These are phyloP conservation scores for Talaromyces pinophilus DNA, from an alignment of 2,329 filamentous ascomycete species.

Conservation along the genomic window DNA sequence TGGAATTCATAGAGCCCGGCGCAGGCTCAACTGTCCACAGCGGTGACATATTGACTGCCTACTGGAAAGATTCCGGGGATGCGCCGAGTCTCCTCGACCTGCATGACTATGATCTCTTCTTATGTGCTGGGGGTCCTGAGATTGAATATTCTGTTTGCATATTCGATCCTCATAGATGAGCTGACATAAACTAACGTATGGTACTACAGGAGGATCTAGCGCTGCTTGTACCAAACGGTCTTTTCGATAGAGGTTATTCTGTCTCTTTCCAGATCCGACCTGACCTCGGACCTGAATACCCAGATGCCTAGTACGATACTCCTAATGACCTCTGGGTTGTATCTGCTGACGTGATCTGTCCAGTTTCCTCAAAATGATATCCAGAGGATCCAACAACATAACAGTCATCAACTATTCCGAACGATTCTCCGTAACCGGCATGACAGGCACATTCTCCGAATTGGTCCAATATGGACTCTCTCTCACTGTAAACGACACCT, in stretches of 20 bases:
- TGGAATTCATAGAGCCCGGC: conserved; percentile 56
- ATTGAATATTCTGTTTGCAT: conserved; percentile 46
- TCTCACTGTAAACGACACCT: conserved; percentile 30
- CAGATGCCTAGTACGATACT: conserved; percentile 50
- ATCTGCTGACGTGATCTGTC: background rate
- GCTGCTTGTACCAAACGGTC: conserved; percentile 41
- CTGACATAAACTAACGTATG: background rate
- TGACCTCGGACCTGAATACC: conserved; percentile 46
- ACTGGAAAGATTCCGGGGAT: conserved; percentile 59
- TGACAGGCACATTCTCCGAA: conserved; percentile 61
- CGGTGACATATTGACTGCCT: conserved; percentile 54
- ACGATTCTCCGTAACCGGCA: conserved; percentile 65
- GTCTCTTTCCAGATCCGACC: conserved; percentile 50
- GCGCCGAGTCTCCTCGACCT: conserved; percentile 54
- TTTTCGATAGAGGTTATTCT: conserved; percentile 44
- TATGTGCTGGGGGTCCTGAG: conserved; percentile 63
- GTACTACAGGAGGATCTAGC: conserved; percentile 44
- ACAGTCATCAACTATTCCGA: conserved; percentile 61
- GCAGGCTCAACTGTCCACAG: conserved; percentile 54
- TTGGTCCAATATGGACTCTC: conserved; percentile 32
- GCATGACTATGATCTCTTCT: conserved; percentile 57
- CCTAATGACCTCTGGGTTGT: too few relatives aligned
- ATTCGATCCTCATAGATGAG: background rate
- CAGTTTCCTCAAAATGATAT: conserved; percentile 62
- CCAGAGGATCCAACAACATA: conserved; percentile 52